Evolutionary conservation across 495 filamentous ascomycete species (phyloP).

Genomic region (Tricharina praecox): DNA sequence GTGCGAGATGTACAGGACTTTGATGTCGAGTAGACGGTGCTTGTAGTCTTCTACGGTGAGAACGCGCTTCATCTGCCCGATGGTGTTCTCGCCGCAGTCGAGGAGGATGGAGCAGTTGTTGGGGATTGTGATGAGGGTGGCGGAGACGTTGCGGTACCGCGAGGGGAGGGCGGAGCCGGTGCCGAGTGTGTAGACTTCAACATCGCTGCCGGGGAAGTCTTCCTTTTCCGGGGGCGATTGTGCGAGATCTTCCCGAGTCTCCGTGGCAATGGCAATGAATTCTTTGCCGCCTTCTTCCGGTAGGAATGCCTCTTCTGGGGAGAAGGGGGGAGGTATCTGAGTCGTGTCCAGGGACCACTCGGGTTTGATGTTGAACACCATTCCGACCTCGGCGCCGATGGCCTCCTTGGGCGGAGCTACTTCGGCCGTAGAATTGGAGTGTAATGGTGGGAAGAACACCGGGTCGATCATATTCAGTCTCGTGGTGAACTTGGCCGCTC

Average conservation of each 20-base stretch:
- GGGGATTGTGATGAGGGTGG: constrained; percentile 66
- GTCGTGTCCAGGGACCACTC: constrained; percentile 35
- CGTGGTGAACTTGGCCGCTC: constrained; percentile 42
- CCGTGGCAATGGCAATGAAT: constrained; percentile 32
- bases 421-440: constrained; percentile 35
- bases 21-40: constrained; percentile 59
- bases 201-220: constrained; percentile 48
- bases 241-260: constrained; percentile 32
- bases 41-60: constrained; percentile 45
- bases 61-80: constrained; percentile 72
- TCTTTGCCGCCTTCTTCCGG: constrained; percentile 24
- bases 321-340: constrained; percentile 30
- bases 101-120: constrained; percentile 67
- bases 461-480: constrained; percentile 53
- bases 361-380: constrained; percentile 51
- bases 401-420: constrained; percentile 11
- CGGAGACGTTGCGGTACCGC: constrained; percentile 85
- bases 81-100: constrained; percentile 81
- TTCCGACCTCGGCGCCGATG: constrained; percentile 17
- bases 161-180: constrained; percentile 80
- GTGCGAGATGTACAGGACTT: constrained; percentile 84
- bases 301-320: constrained; percentile 32
- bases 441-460: constrained; percentile 45
- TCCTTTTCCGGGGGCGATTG: constrained; percentile 29
- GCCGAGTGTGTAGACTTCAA: constrained; percentile 70